A percentile compares a stretch with the other conserved stretches of the same genome.
Evolutionary conservation across 805 yeast species (phyloP).

Genomic region (Peterozyma toletana): DNA sequence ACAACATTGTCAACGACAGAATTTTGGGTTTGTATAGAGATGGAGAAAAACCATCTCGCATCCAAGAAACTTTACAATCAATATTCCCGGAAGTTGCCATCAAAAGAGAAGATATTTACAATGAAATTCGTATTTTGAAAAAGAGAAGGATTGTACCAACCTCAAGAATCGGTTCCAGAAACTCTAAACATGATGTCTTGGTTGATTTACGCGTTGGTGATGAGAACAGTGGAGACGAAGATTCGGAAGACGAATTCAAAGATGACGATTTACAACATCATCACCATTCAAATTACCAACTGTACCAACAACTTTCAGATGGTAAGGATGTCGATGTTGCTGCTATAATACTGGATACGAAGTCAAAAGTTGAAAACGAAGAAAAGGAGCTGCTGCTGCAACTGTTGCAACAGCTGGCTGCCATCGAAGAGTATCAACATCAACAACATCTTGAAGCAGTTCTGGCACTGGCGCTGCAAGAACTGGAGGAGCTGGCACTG

Average conservation of each 20-base stretch:
- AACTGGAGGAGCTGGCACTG: not conserved
- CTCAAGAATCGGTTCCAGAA: slow-evolving; percentile 6
- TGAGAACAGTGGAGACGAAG: too few relatives aligned
- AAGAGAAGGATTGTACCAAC: slow-evolving; percentile 31
- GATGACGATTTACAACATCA: slow-evolving; percentile 8
- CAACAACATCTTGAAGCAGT: slow-evolving; percentile 9
- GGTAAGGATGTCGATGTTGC: slow-evolving; percentile 9
- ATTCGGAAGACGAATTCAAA: not conserved
- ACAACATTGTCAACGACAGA: slow-evolving; percentile 42
- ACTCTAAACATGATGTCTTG: slow-evolving; percentile 8
- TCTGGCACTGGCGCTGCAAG: slow-evolving; percentile 5
- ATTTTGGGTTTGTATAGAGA: slow-evolving; percentile 44
- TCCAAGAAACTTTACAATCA: slow-evolving; percentile 42
- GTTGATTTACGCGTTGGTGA: slow-evolving; percentile 3
- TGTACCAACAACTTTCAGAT: slow-evolving; percentile 7
- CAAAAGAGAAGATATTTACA: slow-evolving; percentile 51
- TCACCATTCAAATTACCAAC: slow-evolving; percentile 4
- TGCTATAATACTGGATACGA: slow-evolving; percentile 9
- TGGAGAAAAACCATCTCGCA: slow-evolving; percentile 49
- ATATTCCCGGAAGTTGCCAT: slow-evolving; percentile 46
- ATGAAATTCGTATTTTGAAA: slow-evolving; percentile 49
- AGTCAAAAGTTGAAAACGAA: slow-evolving; percentile 7
- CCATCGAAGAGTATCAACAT: not conserved
- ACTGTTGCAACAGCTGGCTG: slow-evolving; percentile 3
- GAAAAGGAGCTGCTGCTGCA: slow-evolving; percentile 4